Percentiles rank a stretch among this genome's conserved stretches.
These are phyloP conservation scores for Thraustochytrium striatum DNA, from an alignment of 352 stramenopile species.

Conservation along the genomic window DNA sequence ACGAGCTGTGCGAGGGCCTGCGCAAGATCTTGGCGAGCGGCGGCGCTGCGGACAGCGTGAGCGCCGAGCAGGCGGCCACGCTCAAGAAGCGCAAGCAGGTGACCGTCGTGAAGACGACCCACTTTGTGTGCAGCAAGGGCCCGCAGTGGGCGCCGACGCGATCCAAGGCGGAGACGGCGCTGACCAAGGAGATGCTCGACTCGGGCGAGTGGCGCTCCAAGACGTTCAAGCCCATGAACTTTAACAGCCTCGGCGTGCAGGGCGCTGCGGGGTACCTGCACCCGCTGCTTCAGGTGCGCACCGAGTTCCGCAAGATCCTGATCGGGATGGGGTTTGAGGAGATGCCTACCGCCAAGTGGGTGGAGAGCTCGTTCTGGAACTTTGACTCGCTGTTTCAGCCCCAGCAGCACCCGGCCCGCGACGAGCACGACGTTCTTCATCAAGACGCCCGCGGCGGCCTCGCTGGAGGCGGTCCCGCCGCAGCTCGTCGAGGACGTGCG, in stretches of 20 bases:
- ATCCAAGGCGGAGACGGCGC: conserved; percentile 89
- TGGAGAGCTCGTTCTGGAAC: conserved; percentile 99
- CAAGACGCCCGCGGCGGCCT: conserved; percentile 69
- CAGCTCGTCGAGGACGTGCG: conserved; percentile 98
- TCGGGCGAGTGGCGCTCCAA: conserved; percentile 88
- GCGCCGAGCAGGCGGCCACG: conserved; percentile 63
- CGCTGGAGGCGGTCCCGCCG: conserved; percentile 73
- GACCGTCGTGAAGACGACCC: conserved; percentile 81
- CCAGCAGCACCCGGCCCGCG: conserved; percentile 95
- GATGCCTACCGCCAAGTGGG: conserved; percentile 98
- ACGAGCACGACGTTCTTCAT: conserved; percentile 99
- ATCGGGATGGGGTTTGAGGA: conserved; percentile 99
- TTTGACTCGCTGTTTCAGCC: conserved; percentile 99
- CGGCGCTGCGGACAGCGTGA: conserved; percentile 58
- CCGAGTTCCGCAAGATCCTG: conserved; percentile 97
- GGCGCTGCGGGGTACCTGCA: conserved; percentile 94
- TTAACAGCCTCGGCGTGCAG: conserved; percentile 88
- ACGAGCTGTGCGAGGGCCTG: conserved; percentile 38
- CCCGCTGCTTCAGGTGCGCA: conserved; percentile 84
- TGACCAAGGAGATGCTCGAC: conserved; percentile 98
- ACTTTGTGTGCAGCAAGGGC: conserved; percentile 86
- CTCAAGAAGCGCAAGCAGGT: conserved; percentile 76
- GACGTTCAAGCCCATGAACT: conserved; percentile 98
- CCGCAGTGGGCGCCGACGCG: conserved; percentile 83
- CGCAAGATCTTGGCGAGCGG: conserved; percentile 53